Conservation (phyloP, 257 asterid genomes). For the Solanum ossicruentum region DNA sequence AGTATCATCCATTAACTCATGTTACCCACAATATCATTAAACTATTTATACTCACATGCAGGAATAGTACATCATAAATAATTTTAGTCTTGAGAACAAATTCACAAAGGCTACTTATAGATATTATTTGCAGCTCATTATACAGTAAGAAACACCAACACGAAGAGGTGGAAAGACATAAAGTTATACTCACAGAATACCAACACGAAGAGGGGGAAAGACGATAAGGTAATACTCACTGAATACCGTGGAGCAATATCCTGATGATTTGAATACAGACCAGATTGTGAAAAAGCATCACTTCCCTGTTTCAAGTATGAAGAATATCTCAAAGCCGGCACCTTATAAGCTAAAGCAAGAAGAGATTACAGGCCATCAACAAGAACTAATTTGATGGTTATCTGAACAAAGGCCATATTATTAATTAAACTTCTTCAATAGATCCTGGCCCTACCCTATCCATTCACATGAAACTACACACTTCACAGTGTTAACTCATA, state of each 20-base stretch:
- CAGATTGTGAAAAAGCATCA: slow-evolving; percentile 92
- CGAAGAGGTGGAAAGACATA: background rate
- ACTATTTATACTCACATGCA: background rate
- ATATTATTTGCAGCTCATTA: background rate
- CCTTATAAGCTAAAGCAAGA: background rate
- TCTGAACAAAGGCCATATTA: background rate
- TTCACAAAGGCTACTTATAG: background rate
- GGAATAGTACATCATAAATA: background rate
- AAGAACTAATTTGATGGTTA: background rate
- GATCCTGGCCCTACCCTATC: background rate
- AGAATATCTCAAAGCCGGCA: background rate
- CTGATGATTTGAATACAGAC: slow-evolving; percentile 83
- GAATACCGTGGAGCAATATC: slow-evolving; percentile 92
- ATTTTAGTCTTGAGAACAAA: background rate
- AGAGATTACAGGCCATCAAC: background rate
- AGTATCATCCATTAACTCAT: background rate
- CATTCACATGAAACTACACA: background rate
- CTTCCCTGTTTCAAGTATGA: slow-evolving; percentile 42
- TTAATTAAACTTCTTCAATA: background rate
- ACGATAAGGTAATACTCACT: slow-evolving; percentile 22
- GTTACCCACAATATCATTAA: background rate
- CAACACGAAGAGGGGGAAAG: background rate
- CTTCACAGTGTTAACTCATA: background rate
- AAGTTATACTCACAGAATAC: slow-evolving; percentile 45
- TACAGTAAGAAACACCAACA: background rate